Conservation (phyloP, 768 basidiomycete species). For the Amanita thiersii region DNA sequence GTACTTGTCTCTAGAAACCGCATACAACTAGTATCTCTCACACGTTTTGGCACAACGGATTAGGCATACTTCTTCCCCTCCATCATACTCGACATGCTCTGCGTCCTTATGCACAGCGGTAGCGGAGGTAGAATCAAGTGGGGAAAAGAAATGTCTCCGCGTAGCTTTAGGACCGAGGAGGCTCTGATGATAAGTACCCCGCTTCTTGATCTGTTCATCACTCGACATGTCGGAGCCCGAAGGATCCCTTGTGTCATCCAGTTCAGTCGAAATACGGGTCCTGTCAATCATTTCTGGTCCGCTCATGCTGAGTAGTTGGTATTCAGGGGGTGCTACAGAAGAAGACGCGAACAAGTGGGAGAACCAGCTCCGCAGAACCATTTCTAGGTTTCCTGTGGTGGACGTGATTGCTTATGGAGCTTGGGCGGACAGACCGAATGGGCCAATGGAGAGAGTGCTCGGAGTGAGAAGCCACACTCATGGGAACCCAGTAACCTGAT, state of each 20-base stretch:
- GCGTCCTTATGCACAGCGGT: conserved; percentile 46
- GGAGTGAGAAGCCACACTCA: no score
- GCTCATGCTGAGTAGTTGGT: background rate
- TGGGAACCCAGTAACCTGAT: no score
- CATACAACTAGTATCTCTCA: background rate
- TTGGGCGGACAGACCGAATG: background rate
- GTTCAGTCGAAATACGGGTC: background rate
- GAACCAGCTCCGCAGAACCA: background rate
- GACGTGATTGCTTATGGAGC: background rate
- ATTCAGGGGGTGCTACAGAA: background rate
- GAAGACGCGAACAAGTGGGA: background rate
- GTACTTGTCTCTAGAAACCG: conserved; percentile 31
- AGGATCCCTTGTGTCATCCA: background rate
- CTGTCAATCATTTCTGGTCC: background rate
- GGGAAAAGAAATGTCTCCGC: conserved; percentile 40
- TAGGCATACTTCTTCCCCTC: conserved; percentile 37
- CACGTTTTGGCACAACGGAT: background rate
- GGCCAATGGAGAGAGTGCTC: no score
- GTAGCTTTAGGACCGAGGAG: conserved; percentile 28
- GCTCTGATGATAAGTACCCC: conserved; percentile 34
- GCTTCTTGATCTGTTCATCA: background rate
- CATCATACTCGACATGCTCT: conserved; percentile 35
- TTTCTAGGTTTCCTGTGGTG: background rate
- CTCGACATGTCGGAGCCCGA: background rate
- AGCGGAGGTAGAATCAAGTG: conserved; percentile 35